Evolutionary conservation across 1,139 yeast species (phyloP), one percentile per base, ranked within the genome.

Genomic region (Geotrichum histeridarum): DNA sequence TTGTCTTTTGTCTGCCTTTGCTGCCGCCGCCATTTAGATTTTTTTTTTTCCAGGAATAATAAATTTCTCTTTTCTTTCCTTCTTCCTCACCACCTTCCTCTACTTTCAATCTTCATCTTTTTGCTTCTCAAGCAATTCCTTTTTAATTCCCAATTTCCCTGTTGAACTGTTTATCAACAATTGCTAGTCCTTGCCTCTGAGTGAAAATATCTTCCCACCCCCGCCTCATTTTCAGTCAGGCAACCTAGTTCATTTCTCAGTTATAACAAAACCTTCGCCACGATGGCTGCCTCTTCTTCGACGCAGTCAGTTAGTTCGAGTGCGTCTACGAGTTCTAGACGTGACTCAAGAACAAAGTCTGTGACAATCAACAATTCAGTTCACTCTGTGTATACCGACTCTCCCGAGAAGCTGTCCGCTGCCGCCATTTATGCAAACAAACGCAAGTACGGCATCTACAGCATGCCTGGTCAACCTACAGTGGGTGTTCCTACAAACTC

Each of bases 391-490:
- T 56, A 56, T 37, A 56, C 54, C 11, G 51, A 56, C 32, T 39
- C 51, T n/a, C 54, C 50, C 17, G 53, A 53, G 15, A 49, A 46
- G n/a, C 55, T 56, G 15, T 56, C 59, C 8, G 55, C 53, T 8
- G 53, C 59, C 7, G 95, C 95, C 2, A 70, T 83, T 54, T 88
- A 87, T 72, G 84, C 83, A 62, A 91, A 89, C 60, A 84, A 84
- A 64, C 72, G 84, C 66, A 86, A 80, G 64, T 85, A 84, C 64
- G 96, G 96, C 42, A 76, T 83, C 51, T 88, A 77, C 70, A 78
- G 79, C 60, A 76, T 82, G 54, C 96, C 96, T 1, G 83, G 87
- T 11, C 76, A 75, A 51, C 81, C 83, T 4, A 71, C 79, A 14
- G 78, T 86, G 2, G 96, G 97, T 12, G 93, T 87, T 54, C 78